Evolutionary conservation across 805 yeast genomes (phyloP).

Genomic region (Candida alai): DNA sequence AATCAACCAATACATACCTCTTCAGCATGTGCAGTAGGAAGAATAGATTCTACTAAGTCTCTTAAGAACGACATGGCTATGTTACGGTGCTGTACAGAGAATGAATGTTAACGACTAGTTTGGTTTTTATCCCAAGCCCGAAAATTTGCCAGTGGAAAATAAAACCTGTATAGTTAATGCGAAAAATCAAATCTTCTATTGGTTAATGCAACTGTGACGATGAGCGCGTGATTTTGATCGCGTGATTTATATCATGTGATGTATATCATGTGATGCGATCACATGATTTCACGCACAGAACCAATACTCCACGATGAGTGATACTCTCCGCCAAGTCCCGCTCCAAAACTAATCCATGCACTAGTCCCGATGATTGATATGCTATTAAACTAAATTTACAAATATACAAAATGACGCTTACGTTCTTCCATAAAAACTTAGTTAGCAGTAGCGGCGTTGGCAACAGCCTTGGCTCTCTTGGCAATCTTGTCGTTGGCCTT

Average conservation of each 20-base stretch:
- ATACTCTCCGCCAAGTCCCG: too few relatives aligned
- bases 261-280: too few relatives aligned
- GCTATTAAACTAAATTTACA: constrained; percentile 5
- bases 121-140: too few relatives aligned
- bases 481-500: constrained; percentile 85
- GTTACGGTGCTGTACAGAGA: not conserved
- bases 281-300: too few relatives aligned
- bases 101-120: too few relatives aligned
- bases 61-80: constrained; percentile 47
- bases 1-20: constrained; percentile 42
- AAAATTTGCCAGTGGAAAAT: too few relatives aligned
- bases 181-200: constrained; percentile 26
- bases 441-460: constrained; percentile 18
- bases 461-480: constrained; percentile 65
- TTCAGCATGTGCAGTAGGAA: constrained; percentile 86
- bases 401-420: constrained; percentile 1
- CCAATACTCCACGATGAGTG: too few relatives aligned
- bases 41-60: constrained; percentile 75
- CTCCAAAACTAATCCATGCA: too few relatives aligned
- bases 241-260: constrained; percentile 2
- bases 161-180: constrained; percentile 16
- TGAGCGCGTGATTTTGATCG: not conserved
- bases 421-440: not conserved
- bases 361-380: too few relatives aligned
- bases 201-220: constrained; percentile 15